phyloP scores from a whole-genome alignment of 1,284 basidiomycete species.

The Mycena sp. region DNA sequence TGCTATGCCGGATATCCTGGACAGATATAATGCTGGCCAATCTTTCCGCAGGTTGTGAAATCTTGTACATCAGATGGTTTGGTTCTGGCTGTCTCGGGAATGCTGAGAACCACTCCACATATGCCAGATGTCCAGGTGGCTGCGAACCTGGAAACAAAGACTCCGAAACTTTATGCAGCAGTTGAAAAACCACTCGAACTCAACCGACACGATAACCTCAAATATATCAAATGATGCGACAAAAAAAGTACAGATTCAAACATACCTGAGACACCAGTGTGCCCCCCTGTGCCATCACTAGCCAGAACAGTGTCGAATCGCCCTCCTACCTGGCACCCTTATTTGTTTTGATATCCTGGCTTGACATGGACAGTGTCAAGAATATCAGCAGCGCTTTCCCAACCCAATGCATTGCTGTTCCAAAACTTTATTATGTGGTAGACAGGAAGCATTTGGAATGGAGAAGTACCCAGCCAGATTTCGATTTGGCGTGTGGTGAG shows the following conservation, averaged over 20 bases:
- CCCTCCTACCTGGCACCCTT: constrained; percentile 27
- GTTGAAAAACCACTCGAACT: constrained; percentile 35
- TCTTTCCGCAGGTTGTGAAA: background rate
- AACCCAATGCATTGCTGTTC: constrained; percentile 13
- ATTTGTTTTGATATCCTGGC: constrained; percentile 22
- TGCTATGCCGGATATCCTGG: no score
- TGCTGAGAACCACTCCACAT: background rate
- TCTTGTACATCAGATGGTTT: background rate
- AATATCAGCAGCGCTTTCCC: background rate
- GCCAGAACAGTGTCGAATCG: constrained; percentile 36
- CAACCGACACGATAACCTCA: constrained; percentile 27
- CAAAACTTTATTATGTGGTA: constrained; percentile 32
- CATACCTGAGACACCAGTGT: constrained; percentile 6
- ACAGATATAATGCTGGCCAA: background rate
- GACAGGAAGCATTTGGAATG: constrained; percentile 23
- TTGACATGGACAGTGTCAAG: constrained; percentile 32
- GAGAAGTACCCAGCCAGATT: background rate
- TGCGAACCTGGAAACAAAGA: constrained; percentile 1
- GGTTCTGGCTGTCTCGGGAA: background rate
- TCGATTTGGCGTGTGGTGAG: constrained; percentile 12
- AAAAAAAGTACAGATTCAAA: background rate
- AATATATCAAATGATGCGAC: background rate
- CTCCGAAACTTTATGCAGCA: constrained; percentile 18
- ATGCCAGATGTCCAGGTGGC: background rate
- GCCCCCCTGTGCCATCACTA: constrained; percentile 7